Evolutionary conservation across 2,329 filamentous ascomycete species (phyloP).

Genomic region (Periconia digitata): DNA sequence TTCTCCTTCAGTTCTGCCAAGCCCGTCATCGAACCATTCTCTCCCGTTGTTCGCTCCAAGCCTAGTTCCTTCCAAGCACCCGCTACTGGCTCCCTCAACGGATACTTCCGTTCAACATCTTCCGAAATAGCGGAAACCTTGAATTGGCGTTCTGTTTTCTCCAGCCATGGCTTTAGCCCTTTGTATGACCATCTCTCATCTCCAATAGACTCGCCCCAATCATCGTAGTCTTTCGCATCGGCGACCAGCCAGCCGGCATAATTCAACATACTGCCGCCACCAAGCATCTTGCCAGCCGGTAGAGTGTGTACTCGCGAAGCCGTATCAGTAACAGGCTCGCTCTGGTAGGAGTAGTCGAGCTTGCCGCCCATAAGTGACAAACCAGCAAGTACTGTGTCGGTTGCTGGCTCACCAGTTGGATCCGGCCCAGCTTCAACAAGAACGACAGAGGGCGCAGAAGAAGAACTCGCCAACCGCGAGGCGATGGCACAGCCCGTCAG

Average conservation of each 20-base stretch:
- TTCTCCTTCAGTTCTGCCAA: slow-evolving; percentile 4
- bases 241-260: slow-evolving; percentile 47
- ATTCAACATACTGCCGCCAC: slow-evolving; percentile 48
- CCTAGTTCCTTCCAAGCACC: slow-evolving; percentile 44
- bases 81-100: slow-evolving; percentile 39
- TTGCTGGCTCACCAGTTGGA: slow-evolving; percentile 20
- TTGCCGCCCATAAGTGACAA: slow-evolving; percentile 34
- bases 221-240: slow-evolving; percentile 43
- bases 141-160: slow-evolving; percentile 41
- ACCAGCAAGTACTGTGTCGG: slow-evolving; percentile 28
- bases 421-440: slow-evolving; percentile 46
- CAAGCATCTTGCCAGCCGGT: slow-evolving; percentile 45
- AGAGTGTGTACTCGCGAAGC: slow-evolving; percentile 24
- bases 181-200: slow-evolving; percentile 49
- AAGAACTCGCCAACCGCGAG: slow-evolving; percentile 29
- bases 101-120: slow-evolving; percentile 36
- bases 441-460: slow-evolving; percentile 19
- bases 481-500: slow-evolving; percentile 42
- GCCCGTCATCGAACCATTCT: slow-evolving; percentile 2
- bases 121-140: slow-evolving; percentile 7
- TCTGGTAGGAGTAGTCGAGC: slow-evolving; percentile 42
- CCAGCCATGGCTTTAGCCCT: slow-evolving; percentile 48
- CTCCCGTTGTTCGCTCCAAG: slow-evolving; percentile 12
- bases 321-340: slow-evolving; percentile 30
- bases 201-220: slow-evolving; percentile 41